phyloP scores from a whole-genome alignment of 108 stramenopile species.

The Skeletonema marinoi region DNA sequence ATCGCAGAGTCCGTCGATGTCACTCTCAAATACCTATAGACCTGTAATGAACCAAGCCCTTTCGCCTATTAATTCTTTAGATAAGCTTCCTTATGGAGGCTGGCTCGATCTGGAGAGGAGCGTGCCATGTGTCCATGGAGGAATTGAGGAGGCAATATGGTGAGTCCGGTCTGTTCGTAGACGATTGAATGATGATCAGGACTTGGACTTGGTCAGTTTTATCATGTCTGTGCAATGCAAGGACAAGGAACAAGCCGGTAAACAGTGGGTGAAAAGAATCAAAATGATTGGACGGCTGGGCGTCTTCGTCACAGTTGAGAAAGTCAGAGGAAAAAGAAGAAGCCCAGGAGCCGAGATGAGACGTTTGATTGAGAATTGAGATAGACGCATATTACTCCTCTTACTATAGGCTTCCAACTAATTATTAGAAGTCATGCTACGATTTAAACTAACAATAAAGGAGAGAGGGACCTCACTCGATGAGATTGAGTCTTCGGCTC shows the following conservation, averaged over 20 bases:
- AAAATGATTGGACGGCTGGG: constrained; percentile 11
- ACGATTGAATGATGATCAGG: neutral
- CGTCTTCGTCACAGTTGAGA: neutral
- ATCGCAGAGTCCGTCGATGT: too few relatives aligned
- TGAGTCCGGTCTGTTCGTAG: constrained; percentile 1
- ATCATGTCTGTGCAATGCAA: neutral
- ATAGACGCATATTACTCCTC: too few relatives aligned
- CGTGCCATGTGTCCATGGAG: neutral
- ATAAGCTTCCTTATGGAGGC: neutral
- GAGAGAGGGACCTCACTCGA: too few relatives aligned
- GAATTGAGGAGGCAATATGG: neutral
- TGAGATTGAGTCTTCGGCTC: too few relatives aligned
- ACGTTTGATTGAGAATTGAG: too few relatives aligned
- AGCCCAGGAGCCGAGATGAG: neutral
- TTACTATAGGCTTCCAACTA: too few relatives aligned
- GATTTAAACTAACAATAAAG: too few relatives aligned
- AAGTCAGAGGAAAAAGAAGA: neutral
- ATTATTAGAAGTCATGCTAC: too few relatives aligned
- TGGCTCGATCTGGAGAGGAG: neutral
- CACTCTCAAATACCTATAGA: too few relatives aligned
- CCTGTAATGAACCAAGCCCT: neutral
- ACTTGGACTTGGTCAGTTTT: neutral
- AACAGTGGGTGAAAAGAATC: constrained; percentile 5
- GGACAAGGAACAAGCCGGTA: neutral
- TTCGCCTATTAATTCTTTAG: neutral